Percentiles rank a stretch among this genome's conserved stretches.
Evolutionary conservation across 371 early-diverging fungal species (phyloP).

Genomic region (Mortierella sp.): DNA sequence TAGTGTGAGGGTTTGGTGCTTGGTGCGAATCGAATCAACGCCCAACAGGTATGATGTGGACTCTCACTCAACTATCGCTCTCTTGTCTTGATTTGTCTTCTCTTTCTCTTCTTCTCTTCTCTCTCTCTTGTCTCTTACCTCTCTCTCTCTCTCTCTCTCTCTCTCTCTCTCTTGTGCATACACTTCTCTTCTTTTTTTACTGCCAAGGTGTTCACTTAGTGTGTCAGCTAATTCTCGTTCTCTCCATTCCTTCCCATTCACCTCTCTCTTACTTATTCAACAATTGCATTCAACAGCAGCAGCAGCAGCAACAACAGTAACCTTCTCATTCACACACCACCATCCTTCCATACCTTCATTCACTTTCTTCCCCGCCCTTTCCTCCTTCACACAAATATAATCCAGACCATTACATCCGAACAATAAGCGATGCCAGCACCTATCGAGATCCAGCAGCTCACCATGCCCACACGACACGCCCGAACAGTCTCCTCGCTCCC

Average conservation of each 20-base stretch:
- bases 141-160: background rate
- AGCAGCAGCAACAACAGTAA: too few species aligned
- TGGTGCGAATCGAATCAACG: too few species aligned
- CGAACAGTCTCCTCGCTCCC: background rate
- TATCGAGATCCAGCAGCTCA: constrained; percentile 33
- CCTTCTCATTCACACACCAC: too few species aligned
- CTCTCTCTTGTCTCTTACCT: background rate
- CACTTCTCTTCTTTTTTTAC: background rate
- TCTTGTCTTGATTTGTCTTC: background rate
- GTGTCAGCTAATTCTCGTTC: too few species aligned
- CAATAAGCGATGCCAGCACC: constrained; percentile 46
- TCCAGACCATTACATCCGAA: background rate
- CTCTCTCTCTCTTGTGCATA: background rate
- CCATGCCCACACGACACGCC: constrained; percentile 13
- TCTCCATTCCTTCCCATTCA: too few species aligned
- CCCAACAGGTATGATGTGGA: background rate
- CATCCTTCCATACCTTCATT: background rate
- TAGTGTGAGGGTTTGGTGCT: too few species aligned
- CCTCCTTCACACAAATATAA: background rate
- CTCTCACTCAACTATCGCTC: background rate
- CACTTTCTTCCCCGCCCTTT: background rate
- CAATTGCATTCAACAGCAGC: too few species aligned
- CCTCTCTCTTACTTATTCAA: too few species aligned
- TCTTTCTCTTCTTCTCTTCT: background rate
- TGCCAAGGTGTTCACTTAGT: background rate